phyloP scores from a whole-genome alignment of 2,329 filamentous ascomycete species.

The Cladophialophora psammophila region DNA sequence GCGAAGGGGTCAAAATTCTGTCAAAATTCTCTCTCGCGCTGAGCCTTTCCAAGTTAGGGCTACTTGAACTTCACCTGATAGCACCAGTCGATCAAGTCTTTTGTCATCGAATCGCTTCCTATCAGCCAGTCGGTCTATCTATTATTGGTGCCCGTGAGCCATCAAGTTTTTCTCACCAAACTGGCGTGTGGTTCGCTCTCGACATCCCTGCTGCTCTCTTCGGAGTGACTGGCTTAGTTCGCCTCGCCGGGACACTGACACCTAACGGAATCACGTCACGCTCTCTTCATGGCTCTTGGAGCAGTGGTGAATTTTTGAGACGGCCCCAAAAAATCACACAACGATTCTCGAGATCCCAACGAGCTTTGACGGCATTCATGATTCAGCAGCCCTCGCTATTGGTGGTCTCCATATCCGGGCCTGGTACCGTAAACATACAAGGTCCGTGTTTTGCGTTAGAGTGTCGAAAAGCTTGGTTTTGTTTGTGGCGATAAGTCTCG shows the following conservation, averaged over 20 bases:
- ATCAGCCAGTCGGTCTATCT: neutral
- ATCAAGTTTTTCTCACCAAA: neutral
- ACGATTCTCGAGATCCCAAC: neutral
- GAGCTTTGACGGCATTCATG: neutral
- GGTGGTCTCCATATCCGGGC: neutral
- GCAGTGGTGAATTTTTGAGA: neutral
- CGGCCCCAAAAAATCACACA: neutral
- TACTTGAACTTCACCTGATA: neutral
- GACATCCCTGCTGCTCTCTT: neutral
- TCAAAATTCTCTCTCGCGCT: neutral
- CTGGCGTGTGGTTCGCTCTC: neutral
- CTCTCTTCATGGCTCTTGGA: neutral
- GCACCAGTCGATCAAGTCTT: neutral
- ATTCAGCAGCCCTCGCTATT: neutral
- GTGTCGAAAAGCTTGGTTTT: neutral
- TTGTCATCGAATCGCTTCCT: neutral
- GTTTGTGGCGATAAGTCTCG: neutral
- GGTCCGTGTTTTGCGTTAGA: neutral
- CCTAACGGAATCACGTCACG: neutral
- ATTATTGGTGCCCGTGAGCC: neutral
- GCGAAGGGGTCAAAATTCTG: neutral
- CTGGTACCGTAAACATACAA: neutral
- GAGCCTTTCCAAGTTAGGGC: neutral
- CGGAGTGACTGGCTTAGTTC: neutral
- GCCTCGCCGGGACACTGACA: neutral